Evolutionary conservation across 306 rosid species (phyloP), one percentile per base, ranked within the genome.

Genomic region (Castanospermum australe): DNA sequence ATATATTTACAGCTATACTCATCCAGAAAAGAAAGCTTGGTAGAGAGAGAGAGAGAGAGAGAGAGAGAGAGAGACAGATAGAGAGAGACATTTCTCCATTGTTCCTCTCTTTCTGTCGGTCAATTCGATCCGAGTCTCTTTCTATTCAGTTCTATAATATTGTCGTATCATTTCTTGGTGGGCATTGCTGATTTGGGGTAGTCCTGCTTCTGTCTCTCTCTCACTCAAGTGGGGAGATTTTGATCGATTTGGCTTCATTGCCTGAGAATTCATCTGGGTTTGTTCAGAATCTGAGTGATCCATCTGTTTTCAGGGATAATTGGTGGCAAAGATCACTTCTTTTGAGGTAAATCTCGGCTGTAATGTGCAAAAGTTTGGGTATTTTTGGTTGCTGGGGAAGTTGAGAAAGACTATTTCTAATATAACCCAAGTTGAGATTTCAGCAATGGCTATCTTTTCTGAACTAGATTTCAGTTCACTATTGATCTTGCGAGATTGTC

Each of bases 1-100:
- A 85, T 77, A 73, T 68, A 76, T 77, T 79, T 82, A 83, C 97
- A 88, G 94, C 92, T 88, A 85, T 50, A 71, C 67, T 66, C 51
- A 72, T 65, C 35, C 83, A 47, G 42, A 13, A 75, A 41, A 22
- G 8, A 65, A 71, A 71, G 44, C 54, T 70, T 39, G 3, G 24
- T n/a, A 78, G 71, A 21, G 63, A 78, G 79, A 69, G 41, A 85
- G 33, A 84, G 51, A 79, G 62, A 77, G 77, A 69, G 57, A 74
- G 48, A 4, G 24, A 78, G 71, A 21, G 63, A 78, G 79, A 69
- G 41, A 85, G 33, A 84, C 45, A 79, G 62, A 77, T 74, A 69
- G 57, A 74, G 48, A 85, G 24, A 44, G 35, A 35, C 3, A 42
- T 25, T 36, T 52, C 11, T 22, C 45, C 12, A n/a, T 62, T 9